Conservation (phyloP, 2,329 filamentous ascomycete genomes). For the Talaromyces sp. region DNA sequence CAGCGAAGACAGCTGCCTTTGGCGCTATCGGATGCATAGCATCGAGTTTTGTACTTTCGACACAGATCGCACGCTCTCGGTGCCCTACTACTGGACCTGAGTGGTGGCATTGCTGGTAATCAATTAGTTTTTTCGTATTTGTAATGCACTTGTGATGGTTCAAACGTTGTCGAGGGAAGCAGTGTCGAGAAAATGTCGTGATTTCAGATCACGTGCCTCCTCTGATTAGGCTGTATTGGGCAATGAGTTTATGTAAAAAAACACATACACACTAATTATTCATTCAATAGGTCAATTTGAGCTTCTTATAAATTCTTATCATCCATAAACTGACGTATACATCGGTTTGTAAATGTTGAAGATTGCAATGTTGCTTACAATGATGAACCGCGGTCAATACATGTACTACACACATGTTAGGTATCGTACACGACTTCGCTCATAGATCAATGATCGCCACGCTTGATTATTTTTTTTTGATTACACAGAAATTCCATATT, state of each 20-base stretch:
- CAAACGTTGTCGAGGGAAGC: not conserved
- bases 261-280: not conserved
- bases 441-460: too few relatives aligned
- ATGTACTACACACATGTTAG: too few relatives aligned
- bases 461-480: not conserved
- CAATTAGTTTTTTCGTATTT: not conserved
- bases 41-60: constrained; percentile 38
- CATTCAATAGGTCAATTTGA: not conserved
- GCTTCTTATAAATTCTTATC: too few relatives aligned
- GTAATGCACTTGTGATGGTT: not conserved
- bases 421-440: too few relatives aligned
- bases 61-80: constrained; percentile 33
- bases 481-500: not conserved
- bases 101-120: constrained; percentile 4
- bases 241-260: not conserved
- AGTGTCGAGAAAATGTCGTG: not conserved
- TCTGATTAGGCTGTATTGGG: not conserved
- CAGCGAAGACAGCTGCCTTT: constrained; percentile 33
- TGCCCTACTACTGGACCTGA: constrained; percentile 15
- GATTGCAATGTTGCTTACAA: not conserved
- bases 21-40: constrained; percentile 28
- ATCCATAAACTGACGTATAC: too few relatives aligned
- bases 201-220: not conserved
- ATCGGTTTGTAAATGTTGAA: too few relatives aligned
- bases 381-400: too few relatives aligned